These are phyloP conservation scores for rapeseed (Brassica napus) DNA, from an alignment of 345 rosid genomes.

Conservation along the genomic window Da-Ae NC_063437.1:16223501-16224000, in stretches of 20 bases:
- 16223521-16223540: conserved; percentile 60
- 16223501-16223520: conserved; percentile 76
- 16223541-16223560: conserved; percentile 55
- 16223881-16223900: conserved; percentile 72
- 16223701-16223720: conserved; percentile 92
- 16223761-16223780: conserved; percentile 95
- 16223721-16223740: conserved; percentile 93
- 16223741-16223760: conserved; percentile 93
- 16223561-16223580: not conserved
- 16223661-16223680: conserved; percentile 80
- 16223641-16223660: conserved; percentile 76
- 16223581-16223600: not conserved
- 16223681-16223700: conserved; percentile 88
- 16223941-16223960: conserved; percentile 86
- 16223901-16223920: conserved; percentile 71
- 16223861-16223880: conserved; percentile 79
- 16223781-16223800: conserved; percentile 71
- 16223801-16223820: conserved; percentile 53
- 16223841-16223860: conserved; percentile 96
- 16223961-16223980: conserved; percentile 67
- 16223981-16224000: conserved; percentile 62
- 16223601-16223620: conserved; percentile 46
- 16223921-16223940: conserved; percentile 69
- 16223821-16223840: conserved; percentile 44
- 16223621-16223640: conserved; percentile 67